Percentiles rank a stretch among this genome's conserved stretches.
phyloP scores from a whole-genome alignment of 106 monocot species.

The Cymbidium sinense region DNA sequence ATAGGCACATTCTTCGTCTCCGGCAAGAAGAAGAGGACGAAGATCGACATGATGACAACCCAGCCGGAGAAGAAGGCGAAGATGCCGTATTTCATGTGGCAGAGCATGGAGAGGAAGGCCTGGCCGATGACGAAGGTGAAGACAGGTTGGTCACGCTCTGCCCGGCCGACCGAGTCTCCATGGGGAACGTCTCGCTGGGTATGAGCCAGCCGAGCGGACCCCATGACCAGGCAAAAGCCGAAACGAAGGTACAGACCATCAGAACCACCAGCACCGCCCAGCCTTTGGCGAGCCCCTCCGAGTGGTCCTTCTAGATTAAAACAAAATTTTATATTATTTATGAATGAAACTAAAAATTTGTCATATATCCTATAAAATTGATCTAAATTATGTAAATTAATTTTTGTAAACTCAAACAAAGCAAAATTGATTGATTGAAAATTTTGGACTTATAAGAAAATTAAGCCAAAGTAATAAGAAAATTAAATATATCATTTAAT shows the following conservation, averaged over 20 bases:
- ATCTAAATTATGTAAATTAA: too few relatives aligned
- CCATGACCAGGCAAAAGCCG: slow-evolving; percentile 13
- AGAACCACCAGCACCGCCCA: slow-evolving; percentile 10
- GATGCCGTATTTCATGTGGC: slow-evolving; percentile 53
- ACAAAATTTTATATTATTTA: too few relatives aligned
- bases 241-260: slow-evolving; percentile 20
- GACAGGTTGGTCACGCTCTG: slow-evolving; percentile 69
- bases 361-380: too few relatives aligned
- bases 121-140: slow-evolving; percentile 81
- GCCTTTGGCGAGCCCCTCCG: neutral
- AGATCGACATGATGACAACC: slow-evolving; percentile 9
- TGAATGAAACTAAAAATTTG: too few relatives aligned
- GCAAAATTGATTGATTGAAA: too few relatives aligned
- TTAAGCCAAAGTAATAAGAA: too few relatives aligned
- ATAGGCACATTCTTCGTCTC: slow-evolving; percentile 9
- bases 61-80: slow-evolving; percentile 20
- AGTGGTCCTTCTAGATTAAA: neutral
- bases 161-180: slow-evolving; percentile 60
- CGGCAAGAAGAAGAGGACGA: slow-evolving; percentile 4
- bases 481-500: too few relatives aligned
- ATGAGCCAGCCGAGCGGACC: slow-evolving; percentile 57
- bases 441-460: too few relatives aligned
- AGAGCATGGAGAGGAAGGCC: slow-evolving; percentile 79
- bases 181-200: slow-evolving; percentile 72
- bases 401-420: too few relatives aligned